Conservation (phyloP, 1,284 basidiomycete species). For the Tranzscheliella williamsii region DNA sequence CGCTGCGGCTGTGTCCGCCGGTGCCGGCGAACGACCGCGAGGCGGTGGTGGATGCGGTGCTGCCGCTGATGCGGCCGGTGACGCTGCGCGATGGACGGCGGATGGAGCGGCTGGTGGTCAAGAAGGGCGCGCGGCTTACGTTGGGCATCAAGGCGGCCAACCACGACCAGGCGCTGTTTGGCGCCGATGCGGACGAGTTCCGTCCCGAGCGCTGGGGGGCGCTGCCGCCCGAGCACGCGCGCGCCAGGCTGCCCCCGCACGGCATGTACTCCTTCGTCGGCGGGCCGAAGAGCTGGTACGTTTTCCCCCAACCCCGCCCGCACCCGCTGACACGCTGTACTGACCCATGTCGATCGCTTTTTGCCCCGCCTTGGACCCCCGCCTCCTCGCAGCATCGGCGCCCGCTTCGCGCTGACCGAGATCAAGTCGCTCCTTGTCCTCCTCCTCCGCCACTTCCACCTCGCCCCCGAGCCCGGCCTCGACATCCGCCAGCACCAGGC, state of each 20-base stretch:
- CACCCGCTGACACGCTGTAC: too few species aligned
- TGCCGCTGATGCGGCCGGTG: constrained; percentile 46
- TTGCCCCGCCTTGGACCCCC: too few species aligned
- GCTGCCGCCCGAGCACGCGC: constrained; percentile 21
- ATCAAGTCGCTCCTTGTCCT: constrained; percentile 37
- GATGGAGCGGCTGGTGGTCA: constrained; percentile 31
- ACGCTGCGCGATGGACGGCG: constrained; percentile 61
- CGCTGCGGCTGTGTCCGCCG: constrained; percentile 47
- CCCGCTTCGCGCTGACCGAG: constrained; percentile 41
- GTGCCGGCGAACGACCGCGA: constrained; percentile 48
- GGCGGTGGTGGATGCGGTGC: constrained; percentile 27
- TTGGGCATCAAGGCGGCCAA: constrained; percentile 49
- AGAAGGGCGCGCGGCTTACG: constrained; percentile 42
- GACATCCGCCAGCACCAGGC: constrained; percentile 28
- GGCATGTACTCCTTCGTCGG: constrained; percentile 34
- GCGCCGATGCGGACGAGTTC: constrained; percentile 47
- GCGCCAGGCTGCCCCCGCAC: constrained; percentile 37
- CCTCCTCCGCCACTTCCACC: constrained; percentile 17
- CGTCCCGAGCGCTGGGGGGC: constrained; percentile 50
- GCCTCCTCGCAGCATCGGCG: constrained; percentile 39
- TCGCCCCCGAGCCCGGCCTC: constrained; percentile 16
- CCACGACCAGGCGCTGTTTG: constrained; percentile 42
- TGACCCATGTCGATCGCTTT: too few species aligned
- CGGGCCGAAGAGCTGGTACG: constrained; percentile 40
- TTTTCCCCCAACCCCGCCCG: too few species aligned